Conservation (phyloP, 1,139 yeast species). For the Diutina mesorugosa region DNA sequence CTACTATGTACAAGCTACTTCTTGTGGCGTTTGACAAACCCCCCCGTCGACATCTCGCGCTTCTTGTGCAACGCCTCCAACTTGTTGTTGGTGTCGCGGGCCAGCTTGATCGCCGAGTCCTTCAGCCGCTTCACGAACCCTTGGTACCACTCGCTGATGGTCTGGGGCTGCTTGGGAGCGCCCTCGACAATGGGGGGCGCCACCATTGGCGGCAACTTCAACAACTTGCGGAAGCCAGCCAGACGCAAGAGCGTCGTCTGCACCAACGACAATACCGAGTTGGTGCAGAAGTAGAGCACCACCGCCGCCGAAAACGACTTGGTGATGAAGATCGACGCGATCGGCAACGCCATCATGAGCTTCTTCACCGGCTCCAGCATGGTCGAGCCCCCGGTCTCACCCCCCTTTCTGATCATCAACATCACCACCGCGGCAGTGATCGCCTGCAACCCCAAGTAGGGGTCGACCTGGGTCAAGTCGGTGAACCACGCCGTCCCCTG, state of each 20-base stretch:
- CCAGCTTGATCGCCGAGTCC: conserved; percentile 20
- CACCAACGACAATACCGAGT: conserved; percentile 58
- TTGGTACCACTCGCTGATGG: conserved; percentile 26
- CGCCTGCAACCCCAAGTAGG: conserved; percentile 78
- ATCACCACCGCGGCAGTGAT: conserved; percentile 74
- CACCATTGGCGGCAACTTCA: conserved; percentile 58
- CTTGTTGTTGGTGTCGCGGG: conserved; percentile 24
- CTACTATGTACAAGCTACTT: conserved; percentile 6
- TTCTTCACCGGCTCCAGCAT: conserved; percentile 64
- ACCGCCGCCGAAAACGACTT: conserved; percentile 79
- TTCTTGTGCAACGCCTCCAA: conserved; percentile 27
- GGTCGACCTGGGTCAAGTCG: conserved; percentile 75
- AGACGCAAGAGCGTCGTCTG: conserved; percentile 61
- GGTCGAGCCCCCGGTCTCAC: conserved; percentile 67
- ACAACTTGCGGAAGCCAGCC: conserved; percentile 38
- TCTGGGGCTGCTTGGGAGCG: conserved; percentile 15
- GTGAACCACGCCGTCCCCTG: conserved; percentile 81
- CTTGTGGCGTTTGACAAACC: conserved; percentile 30
- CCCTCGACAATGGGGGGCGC: conserved; percentile 13
- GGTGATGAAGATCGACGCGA: conserved; percentile 74
- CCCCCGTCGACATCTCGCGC: conserved; percentile 18
- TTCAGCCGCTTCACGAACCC: conserved; percentile 21
- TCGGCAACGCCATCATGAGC: conserved; percentile 55
- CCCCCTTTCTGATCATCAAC: conserved; percentile 70
- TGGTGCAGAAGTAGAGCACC: conserved; percentile 72